Evolutionary conservation across 129 eudicot species (phyloP).

Genomic region (Solidago caesia): DNA sequence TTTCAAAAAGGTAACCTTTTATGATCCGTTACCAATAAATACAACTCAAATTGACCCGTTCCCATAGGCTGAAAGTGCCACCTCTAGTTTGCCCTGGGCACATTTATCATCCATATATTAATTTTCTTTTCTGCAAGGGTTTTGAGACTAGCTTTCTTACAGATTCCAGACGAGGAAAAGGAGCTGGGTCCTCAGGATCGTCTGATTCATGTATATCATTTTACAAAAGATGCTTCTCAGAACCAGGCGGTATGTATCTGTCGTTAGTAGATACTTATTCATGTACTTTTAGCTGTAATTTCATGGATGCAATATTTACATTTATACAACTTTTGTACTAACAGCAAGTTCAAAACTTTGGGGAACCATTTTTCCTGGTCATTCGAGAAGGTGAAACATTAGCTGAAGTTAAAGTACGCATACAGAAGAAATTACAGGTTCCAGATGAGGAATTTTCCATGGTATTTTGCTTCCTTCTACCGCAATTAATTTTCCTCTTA

Average conservation of each 20-base stretch:
- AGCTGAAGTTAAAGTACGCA: constrained; percentile 68
- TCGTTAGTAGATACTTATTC: not conserved
- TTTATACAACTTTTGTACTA: not conserved
- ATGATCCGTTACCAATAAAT: no score
- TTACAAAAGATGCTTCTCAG: constrained; percentile 45
- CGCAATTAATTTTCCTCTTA: not conserved
- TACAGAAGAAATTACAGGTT: constrained; percentile 79
- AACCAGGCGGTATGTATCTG: constrained; percentile 47
- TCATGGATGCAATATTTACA: not conserved
- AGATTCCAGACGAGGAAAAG: constrained; percentile 86
- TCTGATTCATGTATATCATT: constrained; percentile 70
- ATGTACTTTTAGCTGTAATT: not conserved
- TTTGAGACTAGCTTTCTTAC: constrained; percentile 11
- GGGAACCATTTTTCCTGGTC: constrained; percentile 80
- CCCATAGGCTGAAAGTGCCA: no score
- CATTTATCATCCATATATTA: no score
- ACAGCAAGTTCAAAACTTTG: constrained; percentile 74
- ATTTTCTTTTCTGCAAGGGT: not conserved
- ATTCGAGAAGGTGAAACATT: constrained; percentile 80
- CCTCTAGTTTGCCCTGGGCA: no score
- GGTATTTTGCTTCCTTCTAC: constrained; percentile 38
- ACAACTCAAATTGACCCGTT: no score
- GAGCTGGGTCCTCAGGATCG: constrained; percentile 60
- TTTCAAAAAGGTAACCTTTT: no score
- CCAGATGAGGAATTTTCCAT: constrained; percentile 83